Evolutionary conservation across 768 basidiomycete species (phyloP).

Genomic region (Polyporus arcularius): DNA sequence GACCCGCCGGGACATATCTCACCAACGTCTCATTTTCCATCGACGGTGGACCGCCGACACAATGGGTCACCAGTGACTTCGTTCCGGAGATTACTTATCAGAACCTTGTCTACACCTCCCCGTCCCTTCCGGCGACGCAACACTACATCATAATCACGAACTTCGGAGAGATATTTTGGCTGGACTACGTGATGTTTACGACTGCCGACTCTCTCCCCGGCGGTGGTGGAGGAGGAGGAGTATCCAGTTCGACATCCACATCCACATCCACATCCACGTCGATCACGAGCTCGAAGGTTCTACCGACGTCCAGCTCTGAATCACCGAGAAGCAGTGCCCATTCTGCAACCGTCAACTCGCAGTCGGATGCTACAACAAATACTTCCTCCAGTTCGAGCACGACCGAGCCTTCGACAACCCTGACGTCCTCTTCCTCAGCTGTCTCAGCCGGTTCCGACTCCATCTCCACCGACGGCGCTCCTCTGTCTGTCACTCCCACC

Average conservation of each 20-base stretch:
- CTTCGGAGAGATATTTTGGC: constrained; percentile 10
- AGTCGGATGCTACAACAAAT: background rate
- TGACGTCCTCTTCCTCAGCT: too few relatives aligned
- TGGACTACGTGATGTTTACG: constrained; percentile 10
- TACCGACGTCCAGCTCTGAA: background rate
- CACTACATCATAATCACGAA: constrained; percentile 13
- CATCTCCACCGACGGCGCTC: too few relatives aligned
- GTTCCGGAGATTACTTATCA: constrained; percentile 4
- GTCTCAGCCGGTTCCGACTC: too few relatives aligned
- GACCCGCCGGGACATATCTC: constrained; percentile 12
- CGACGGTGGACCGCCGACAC: constrained; percentile 7
- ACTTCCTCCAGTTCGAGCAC: background rate
- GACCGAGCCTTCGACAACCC: too few relatives aligned
- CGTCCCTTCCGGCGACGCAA: constrained; percentile 4
- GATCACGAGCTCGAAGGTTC: background rate
- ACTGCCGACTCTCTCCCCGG: background rate
- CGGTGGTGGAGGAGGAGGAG: background rate
- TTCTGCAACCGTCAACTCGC: background rate
- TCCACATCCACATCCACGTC: background rate
- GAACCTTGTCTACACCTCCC: constrained; percentile 12
- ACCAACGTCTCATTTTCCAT: constrained; percentile 16
- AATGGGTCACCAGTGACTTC: constrained; percentile 6
- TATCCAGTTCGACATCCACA: background rate
- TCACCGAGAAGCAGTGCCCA: background rate
- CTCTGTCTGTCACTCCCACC: too few relatives aligned